Percentiles rank a stretch among this genome's conserved stretches.
phyloP scores from a whole-genome alignment of 164 flowering plant species.

The Cinnamomum micranthum region DNA sequence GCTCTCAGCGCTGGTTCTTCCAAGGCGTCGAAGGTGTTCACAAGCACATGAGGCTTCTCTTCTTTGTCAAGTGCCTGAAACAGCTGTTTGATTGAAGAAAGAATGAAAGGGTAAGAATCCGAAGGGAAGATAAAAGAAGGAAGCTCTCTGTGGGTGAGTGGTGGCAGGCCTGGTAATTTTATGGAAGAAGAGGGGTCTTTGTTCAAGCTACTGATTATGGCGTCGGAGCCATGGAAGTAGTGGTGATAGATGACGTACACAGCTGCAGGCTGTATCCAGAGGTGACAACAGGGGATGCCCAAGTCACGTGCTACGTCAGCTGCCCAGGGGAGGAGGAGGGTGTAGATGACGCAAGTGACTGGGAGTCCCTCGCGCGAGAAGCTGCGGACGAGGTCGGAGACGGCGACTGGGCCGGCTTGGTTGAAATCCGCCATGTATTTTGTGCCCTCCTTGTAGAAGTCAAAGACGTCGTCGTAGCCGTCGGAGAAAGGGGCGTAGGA shows the following conservation, averaged over 20 bases:
- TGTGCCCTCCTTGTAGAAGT: neutral
- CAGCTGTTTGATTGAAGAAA: neutral
- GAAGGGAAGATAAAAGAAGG: slow-evolving; percentile 11
- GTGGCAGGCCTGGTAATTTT: slow-evolving; percentile 7
- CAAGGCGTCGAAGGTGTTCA: slow-evolving; percentile 49
- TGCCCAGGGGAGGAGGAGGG: slow-evolving; percentile 42
- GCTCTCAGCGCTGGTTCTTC: slow-evolving; percentile 39
- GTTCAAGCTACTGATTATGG: neutral
- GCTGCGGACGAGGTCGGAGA: slow-evolving; percentile 19
- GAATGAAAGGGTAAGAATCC: neutral
- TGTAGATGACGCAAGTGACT: slow-evolving; percentile 34
- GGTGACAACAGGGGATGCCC: slow-evolving; percentile 28
- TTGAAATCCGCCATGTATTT: slow-evolving; percentile 17
- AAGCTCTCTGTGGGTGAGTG: neutral
- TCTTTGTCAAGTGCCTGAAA: slow-evolving; percentile 18
- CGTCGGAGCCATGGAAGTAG: slow-evolving; percentile 28
- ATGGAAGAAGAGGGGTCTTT: neutral
- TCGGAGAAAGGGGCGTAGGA: slow-evolving; percentile 5
- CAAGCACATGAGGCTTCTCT: slow-evolving; percentile 19
- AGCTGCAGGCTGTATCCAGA: slow-evolving; percentile 43
- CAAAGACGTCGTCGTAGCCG: neutral
- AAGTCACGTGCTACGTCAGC: slow-evolving; percentile 32
- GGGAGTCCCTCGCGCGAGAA: slow-evolving; percentile 20
- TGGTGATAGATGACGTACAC: slow-evolving; percentile 32
- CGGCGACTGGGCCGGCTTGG: slow-evolving; percentile 22